A percentile compares a stretch with the other conserved stretches of the same genome.
These are phyloP conservation scores for Annulohypoxylon truncatum DNA, from an alignment of 2,329 filamentous ascomycete genomes.

Conservation along the genomic window DNA sequence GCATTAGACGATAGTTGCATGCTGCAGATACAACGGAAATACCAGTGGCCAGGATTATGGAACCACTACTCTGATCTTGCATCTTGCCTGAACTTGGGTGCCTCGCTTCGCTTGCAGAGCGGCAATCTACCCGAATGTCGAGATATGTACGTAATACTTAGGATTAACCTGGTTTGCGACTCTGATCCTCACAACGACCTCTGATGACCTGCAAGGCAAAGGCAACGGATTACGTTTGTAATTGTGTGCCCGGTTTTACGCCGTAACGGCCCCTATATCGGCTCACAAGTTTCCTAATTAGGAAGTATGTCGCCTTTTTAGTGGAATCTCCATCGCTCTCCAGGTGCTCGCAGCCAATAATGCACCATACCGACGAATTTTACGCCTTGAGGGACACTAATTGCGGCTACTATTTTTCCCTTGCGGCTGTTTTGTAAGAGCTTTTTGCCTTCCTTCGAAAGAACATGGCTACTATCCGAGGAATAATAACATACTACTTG, in stretches of 20 bases:
- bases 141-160: not conserved
- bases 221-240: not conserved
- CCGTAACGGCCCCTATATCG: constrained; percentile 9
- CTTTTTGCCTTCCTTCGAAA: constrained; percentile 5
- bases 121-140: not conserved
- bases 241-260: not conserved
- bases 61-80: not conserved
- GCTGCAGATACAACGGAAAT: not conserved
- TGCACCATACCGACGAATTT: not conserved
- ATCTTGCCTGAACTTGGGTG: not conserved
- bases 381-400: not conserved
- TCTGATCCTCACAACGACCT: constrained; percentile 12
- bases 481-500: constrained; percentile 7
- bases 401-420: constrained; percentile 8
- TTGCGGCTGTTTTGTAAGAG: constrained; percentile 10
- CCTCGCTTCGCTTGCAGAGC: not conserved
- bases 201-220: not conserved
- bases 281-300: constrained; percentile 14
- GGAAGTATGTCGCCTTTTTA: constrained; percentile 7
- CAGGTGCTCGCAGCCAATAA: not conserved
- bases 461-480: not conserved
- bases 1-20: not conserved
- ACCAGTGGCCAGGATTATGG: not conserved
- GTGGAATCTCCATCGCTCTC: not conserved
- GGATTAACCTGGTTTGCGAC: not conserved